phyloP scores from a whole-genome alignment of 2,329 filamentous ascomycete genomes.

The Nannizzia gypsea region DNA sequence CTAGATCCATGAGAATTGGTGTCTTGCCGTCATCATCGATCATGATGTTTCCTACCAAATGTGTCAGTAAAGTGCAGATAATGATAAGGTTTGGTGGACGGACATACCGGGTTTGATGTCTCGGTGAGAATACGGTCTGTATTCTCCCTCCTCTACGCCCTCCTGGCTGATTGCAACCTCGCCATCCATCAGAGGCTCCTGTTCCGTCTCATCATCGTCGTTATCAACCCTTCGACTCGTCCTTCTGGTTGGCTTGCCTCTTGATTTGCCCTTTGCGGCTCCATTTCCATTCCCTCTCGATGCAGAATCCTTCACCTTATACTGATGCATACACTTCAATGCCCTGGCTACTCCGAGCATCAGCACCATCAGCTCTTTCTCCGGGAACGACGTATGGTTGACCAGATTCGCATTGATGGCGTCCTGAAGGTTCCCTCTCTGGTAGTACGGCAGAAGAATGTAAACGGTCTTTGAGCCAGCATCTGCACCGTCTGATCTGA shows the following conservation, averaged over 20 bases:
- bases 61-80: background rate
- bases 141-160: slow-evolving; percentile 55
- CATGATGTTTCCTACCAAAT: slow-evolving; percentile 75
- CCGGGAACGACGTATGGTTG: slow-evolving; percentile 83
- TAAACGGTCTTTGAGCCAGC: slow-evolving; percentile 83
- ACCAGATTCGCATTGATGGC: slow-evolving; percentile 98
- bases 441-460: slow-evolving; percentile 89
- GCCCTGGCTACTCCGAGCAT: slow-evolving; percentile 88
- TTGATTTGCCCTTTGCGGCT: slow-evolving; percentile 21
- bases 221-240: slow-evolving; percentile 38
- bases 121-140: slow-evolving; percentile 77
- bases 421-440: slow-evolving; percentile 89
- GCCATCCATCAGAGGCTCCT: slow-evolving; percentile 70
- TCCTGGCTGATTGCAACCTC: slow-evolving; percentile 58
- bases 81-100: background rate
- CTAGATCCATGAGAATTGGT: slow-evolving; percentile 94
- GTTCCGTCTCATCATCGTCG: slow-evolving; percentile 62
- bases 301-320: slow-evolving; percentile 51
- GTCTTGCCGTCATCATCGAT: slow-evolving; percentile 80
- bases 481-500: slow-evolving; percentile 45
- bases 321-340: slow-evolving; percentile 82
- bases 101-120: slow-evolving; percentile 87
- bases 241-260: slow-evolving; percentile 29
- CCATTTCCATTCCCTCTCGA: slow-evolving; percentile 27
- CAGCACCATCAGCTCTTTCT: slow-evolving; percentile 73